Conservation (phyloP, 257 asterid genomes). For the Solanum chilense region DNA sequence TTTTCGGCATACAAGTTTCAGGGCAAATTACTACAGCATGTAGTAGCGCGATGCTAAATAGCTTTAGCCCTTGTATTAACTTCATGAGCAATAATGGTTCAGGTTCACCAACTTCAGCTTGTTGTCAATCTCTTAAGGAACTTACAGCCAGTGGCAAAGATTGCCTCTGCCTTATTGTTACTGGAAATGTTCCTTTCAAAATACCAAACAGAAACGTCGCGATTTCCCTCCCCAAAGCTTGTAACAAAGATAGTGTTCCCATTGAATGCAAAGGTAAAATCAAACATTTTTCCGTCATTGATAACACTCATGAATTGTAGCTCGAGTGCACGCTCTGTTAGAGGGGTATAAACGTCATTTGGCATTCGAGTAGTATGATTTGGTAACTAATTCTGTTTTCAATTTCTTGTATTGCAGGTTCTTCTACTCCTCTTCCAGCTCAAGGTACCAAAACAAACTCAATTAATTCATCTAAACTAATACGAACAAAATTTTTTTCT, state of each 20-base stretch:
- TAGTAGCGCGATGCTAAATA: constrained; percentile 49
- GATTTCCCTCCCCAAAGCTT: constrained; percentile 58
- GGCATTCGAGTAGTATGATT: neutral
- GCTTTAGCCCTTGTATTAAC: constrained; percentile 44
- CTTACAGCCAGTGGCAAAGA: constrained; percentile 55
- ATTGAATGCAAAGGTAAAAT: constrained; percentile 62
- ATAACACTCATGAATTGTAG: neutral
- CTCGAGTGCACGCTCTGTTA: neutral
- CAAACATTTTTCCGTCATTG: neutral
- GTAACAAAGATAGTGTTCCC: constrained; percentile 58
- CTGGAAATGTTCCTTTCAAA: constrained; percentile 48
- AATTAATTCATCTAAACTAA: neutral
- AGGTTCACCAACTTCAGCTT: constrained; percentile 40
- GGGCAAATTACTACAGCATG: constrained; percentile 45
- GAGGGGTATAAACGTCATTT: neutral
- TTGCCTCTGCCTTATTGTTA: constrained; percentile 53
- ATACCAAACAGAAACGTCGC: constrained; percentile 56
- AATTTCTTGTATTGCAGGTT: constrained; percentile 9
- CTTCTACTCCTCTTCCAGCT: constrained; percentile 49
- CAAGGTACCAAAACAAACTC: constrained; percentile 29
- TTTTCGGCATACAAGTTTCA: neutral
- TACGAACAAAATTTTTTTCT: neutral
- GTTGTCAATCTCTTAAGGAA: constrained; percentile 60
- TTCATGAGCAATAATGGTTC: constrained; percentile 26
- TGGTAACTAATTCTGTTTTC: neutral